Percentiles rank a stretch among this genome's conserved stretches.
Conservation (phyloP, 2,329 filamentous ascomycete species). For the Scedosporium minutisporum region DNA sequence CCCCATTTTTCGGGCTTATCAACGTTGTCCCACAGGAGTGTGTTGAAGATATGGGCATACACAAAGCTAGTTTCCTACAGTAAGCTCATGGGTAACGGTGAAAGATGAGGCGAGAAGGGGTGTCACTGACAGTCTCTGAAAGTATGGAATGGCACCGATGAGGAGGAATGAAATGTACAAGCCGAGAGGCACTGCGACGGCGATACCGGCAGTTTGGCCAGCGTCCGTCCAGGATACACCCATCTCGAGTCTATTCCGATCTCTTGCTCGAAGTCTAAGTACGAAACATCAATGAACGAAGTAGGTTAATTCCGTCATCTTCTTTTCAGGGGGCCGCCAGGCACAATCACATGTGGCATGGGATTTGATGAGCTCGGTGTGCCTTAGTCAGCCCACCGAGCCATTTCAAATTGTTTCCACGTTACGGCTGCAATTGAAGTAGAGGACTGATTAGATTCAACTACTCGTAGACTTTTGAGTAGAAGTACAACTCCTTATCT, state of each 20-base stretch:
- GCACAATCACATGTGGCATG: neutral
- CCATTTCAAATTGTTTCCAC: too few relatives aligned
- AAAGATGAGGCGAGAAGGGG: neutral
- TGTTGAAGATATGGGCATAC: conserved; percentile 75
- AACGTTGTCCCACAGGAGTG: conserved; percentile 60
- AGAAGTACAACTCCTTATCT: too few relatives aligned
- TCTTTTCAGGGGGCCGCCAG: neutral
- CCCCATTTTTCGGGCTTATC: conserved; percentile 74
- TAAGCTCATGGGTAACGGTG: neutral
- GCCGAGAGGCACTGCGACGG: conserved; percentile 45
- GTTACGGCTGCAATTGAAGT: too few relatives aligned
- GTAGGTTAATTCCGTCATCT: neutral
- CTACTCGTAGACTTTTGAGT: too few relatives aligned
- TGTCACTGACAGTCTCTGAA: conserved; percentile 68
- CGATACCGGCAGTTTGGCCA: neutral
- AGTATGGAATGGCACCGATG: conserved; percentile 54
- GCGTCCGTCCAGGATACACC: neutral
- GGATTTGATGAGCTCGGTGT: too few relatives aligned
- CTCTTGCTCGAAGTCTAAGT: neutral
- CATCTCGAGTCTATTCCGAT: neutral
- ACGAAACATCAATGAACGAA: neutral
- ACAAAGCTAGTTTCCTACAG: conserved; percentile 47
- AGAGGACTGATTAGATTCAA: too few relatives aligned
- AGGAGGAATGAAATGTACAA: conserved; percentile 60
- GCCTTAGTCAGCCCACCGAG: too few relatives aligned